Conservation (phyloP, 2,329 filamentous ascomycete genomes). For the Mycosphaerelloides madeirae region DNA sequence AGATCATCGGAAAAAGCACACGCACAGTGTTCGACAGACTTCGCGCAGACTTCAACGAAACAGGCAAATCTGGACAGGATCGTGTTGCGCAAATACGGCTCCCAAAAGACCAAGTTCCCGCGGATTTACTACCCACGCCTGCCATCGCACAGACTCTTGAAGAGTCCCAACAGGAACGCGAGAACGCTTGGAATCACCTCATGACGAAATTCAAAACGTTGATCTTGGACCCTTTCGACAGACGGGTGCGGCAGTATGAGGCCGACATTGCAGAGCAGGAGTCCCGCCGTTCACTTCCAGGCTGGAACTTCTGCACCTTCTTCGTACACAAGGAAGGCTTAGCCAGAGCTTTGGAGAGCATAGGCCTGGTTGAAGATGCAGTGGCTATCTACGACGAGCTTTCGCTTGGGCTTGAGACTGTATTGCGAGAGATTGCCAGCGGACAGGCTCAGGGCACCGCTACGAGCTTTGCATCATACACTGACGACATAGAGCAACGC, state of each 20-base stretch:
- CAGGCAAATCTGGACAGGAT: constrained; percentile 67
- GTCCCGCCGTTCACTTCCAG: constrained; percentile 75
- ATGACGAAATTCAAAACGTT: constrained; percentile 80
- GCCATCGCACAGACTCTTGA: constrained; percentile 49
- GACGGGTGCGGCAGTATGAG: constrained; percentile 88
- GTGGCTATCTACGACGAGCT: constrained; percentile 93
- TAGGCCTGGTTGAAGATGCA: constrained; percentile 92
- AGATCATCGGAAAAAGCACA: constrained; percentile 72
- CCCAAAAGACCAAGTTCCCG: constrained; percentile 44
- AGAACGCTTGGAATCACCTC: constrained; percentile 77
- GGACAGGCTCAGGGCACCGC: constrained; percentile 62
- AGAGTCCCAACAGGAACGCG: constrained; percentile 72
- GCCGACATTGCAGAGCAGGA: constrained; percentile 96
- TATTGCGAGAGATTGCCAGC: constrained; percentile 67
- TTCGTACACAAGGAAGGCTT: constrained; percentile 96
- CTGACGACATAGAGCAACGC: constrained; percentile 57
- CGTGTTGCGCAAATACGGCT: constrained; percentile 82
- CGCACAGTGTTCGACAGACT: constrained; percentile 86
- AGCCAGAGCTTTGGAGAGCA: constrained; percentile 89
- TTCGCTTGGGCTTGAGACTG: constrained; percentile 75
- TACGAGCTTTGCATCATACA: constrained; percentile 66
- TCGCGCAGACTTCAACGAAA: constrained; percentile 80
- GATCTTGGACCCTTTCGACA: constrained; percentile 85
- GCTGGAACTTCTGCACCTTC: constrained; percentile 99
- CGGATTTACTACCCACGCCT: constrained; percentile 42